These are phyloP conservation scores for Solanum microdontum DNA, from an alignment of 257 asterid species.

Conservation along the genomic window DNA sequence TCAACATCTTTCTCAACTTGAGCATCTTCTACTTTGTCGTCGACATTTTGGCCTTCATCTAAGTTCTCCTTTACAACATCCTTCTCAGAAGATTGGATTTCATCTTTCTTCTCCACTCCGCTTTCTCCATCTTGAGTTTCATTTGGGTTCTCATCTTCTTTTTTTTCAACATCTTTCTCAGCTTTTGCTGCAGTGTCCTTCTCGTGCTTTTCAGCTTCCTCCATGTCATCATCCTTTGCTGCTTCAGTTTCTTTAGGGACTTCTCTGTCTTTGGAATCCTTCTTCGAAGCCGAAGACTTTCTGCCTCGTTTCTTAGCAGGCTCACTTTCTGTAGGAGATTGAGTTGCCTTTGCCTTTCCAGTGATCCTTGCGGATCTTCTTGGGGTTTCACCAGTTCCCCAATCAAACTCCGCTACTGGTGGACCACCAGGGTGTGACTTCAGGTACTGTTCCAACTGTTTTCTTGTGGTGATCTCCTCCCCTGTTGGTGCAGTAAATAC, in stretches of 20 bases:
- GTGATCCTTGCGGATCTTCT: constrained; percentile 47
- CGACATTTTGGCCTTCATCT: not conserved
- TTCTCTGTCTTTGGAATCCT: constrained; percentile 10
- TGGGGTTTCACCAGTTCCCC: constrained; percentile 54
- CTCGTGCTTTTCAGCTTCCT: constrained; percentile 20
- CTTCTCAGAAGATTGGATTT: not conserved
- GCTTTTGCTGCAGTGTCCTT: not conserved
- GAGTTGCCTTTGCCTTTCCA: constrained; percentile 24
- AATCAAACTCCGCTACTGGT: constrained; percentile 28
- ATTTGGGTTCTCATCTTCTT: not conserved
- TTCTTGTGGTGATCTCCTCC: constrained; percentile 32
- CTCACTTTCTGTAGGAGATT: constrained; percentile 17
- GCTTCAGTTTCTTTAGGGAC: constrained; percentile 18
- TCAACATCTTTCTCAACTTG: not conserved
- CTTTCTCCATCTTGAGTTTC: constrained; percentile 6
- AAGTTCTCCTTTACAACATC: not conserved
- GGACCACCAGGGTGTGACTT: constrained; percentile 44
- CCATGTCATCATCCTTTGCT: constrained; percentile 18
- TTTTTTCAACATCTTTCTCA: not conserved
- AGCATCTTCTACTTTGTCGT: not conserved
- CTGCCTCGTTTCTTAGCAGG: constrained; percentile 30
- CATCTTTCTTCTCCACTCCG: constrained; percentile 1
- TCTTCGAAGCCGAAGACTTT: constrained; percentile 26
- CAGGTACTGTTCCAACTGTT: constrained; percentile 37
- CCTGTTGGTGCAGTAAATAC: constrained; percentile 46